A percentile compares a stretch with the other conserved stretches of the same genome.
phyloP scores from a whole-genome alignment of 2,329 filamentous ascomycete species.

The Rosellinia necatrix region DNA sequence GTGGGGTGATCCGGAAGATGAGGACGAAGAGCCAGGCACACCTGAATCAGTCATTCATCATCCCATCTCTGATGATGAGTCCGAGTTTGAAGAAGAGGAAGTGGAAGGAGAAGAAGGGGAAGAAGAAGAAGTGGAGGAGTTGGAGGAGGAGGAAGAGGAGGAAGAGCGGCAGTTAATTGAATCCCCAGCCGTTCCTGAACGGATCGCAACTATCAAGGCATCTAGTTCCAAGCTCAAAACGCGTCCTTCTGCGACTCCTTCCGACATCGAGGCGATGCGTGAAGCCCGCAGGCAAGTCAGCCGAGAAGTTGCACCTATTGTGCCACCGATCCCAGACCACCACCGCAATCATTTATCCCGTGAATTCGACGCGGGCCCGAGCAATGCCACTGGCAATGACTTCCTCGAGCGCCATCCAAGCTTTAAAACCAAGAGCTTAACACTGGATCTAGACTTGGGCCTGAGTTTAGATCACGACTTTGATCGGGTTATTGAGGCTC shows the following conservation, averaged over 20 bases:
- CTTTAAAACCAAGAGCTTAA: conserved; percentile 81
- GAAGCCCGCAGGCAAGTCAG: conserved; percentile 85
- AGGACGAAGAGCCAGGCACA: conserved; percentile 70
- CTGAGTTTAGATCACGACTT: conserved; percentile 91
- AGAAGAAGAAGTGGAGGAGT: conserved; percentile 42
- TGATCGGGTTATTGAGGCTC: conserved; percentile 89
- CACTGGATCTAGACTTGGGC: conserved; percentile 79
- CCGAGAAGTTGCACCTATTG: conserved; percentile 62
- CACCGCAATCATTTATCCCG: conserved; percentile 61
- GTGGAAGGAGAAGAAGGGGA: conserved; percentile 21
- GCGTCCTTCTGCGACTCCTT: conserved; percentile 82
- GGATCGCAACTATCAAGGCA: conserved; percentile 84
- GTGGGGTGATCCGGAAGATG: conserved; percentile 53
- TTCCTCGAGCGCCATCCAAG: conserved; percentile 68
- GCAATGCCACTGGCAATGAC: conserved; percentile 45
- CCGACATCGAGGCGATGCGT: conserved; percentile 83
- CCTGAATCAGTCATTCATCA: conserved; percentile 91
- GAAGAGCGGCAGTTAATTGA: conserved; percentile 44
- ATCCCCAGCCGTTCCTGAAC: conserved; percentile 75
- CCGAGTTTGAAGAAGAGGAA: conserved; percentile 46
- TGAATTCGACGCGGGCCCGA: conserved; percentile 48
- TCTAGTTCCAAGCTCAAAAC: conserved; percentile 87
- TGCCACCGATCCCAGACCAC: conserved; percentile 65
- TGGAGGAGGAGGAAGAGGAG: conserved; percentile 36
- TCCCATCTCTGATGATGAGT: conserved; percentile 55